phyloP scores from a whole-genome alignment of 2,329 filamentous ascomycete species.

The Gnomoniopsis sp. region DNA sequence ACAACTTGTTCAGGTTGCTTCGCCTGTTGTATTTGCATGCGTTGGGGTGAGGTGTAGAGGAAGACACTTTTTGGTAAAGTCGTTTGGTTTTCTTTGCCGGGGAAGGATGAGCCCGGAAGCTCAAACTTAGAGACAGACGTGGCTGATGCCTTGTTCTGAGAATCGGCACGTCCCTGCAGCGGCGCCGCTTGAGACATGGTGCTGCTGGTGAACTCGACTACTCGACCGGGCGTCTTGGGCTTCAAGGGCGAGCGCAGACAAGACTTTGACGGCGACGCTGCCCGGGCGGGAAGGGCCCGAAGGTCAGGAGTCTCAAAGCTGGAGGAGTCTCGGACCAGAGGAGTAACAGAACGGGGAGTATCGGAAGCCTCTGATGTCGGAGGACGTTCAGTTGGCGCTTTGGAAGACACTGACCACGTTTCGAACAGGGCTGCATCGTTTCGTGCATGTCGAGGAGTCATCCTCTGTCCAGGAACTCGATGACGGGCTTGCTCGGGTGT shows the following conservation, averaged over 20 bases:
- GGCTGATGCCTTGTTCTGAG: not conserved
- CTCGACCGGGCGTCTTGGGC: constrained; percentile 53
- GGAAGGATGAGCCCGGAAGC: not conserved
- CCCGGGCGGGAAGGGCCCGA: constrained; percentile 46
- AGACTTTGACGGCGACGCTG: constrained; percentile 55
- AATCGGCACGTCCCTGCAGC: constrained; percentile 27
- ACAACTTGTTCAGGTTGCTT: constrained; percentile 2
- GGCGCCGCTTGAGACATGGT: constrained; percentile 44
- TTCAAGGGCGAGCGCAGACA: constrained; percentile 56
- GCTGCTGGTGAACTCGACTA: constrained; percentile 56
- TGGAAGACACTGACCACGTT: constrained; percentile 10
- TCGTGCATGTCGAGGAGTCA: not conserved
- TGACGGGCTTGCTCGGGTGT: constrained; percentile 7
- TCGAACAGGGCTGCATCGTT: constrained; percentile 14
- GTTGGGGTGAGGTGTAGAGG: not conserved
- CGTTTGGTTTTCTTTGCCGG: constrained; percentile 3
- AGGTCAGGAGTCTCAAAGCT: constrained; percentile 38
- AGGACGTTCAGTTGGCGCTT: constrained; percentile 5
- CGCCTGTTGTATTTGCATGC: not conserved
- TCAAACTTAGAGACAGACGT: not conserved
- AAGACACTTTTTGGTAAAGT: not conserved
- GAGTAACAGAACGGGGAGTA: constrained; percentile 4
- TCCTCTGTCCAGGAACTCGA: not conserved
- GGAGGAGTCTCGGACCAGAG: constrained; percentile 28
- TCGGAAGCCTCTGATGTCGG: constrained; percentile 1